Evolutionary conservation across 139 green algal genomes (phyloP), one percentile per base, ranked within the genome.

Genomic region (Trebouxia sp.): DNA sequence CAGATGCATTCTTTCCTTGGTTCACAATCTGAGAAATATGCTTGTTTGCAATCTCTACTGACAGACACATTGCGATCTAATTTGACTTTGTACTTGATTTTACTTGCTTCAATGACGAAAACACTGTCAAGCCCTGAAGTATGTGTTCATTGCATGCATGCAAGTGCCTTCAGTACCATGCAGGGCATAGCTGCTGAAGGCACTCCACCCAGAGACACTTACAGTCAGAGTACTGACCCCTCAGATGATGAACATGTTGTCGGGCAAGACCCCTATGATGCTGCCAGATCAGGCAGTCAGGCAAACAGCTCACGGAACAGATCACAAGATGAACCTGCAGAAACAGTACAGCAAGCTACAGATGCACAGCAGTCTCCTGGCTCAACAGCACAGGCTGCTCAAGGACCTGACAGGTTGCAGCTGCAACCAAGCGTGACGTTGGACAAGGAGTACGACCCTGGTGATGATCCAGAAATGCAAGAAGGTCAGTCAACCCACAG

Each of bases 401-500:
- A 72, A 45, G 32, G 43, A 26, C 62, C 42, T 45, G n/a, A 45
- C 37, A 42, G 32, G 15, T 35, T 45, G 37, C 11, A 72, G 43
- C n/a, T 45, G 4, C 11, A 72, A 35, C 62, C 62, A 11, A 72
- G 62, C 43, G 62, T 45, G 15, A 24, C 62, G 12, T 35, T 72
- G 35, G 62, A 72, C 62, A 72, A 32, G 26, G 14, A 45, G 15
- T 28, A 72, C 24, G 62, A 72, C 62, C 62, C 62, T 45, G 62
- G 32, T 72, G 62, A 72, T 3, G 15, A 72, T 24, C 15, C 32
- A 12, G 35, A 72, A 32, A 72, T 72, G 62, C 62, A 72, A 37
- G 62, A 72, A 72, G 62, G 62, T 72, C 14, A 72, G 62, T 7
- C n/a, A n/a, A n/a, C n/a, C n/a, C n/a, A n/a, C n/a, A n/a, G n/a